phyloP scores from a whole-genome alignment of 371 early-diverging fungal genomes.

The Funneliformis caledonium region DNA sequence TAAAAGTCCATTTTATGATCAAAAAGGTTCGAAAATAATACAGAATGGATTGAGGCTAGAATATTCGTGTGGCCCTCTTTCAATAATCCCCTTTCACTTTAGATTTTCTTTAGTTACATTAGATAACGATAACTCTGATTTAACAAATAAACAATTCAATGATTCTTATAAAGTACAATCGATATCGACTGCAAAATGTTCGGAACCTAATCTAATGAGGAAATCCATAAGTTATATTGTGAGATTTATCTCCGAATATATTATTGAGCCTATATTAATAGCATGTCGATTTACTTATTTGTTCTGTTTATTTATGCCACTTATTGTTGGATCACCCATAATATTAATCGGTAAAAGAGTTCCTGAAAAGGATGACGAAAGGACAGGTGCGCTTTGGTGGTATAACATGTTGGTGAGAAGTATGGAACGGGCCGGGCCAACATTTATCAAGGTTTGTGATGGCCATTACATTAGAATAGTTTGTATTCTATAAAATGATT shows the following conservation, averaged over 20 bases:
- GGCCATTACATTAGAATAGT: neutral
- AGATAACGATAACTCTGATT: neutral
- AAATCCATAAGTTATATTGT: neutral
- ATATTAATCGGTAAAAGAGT: conserved; percentile 59
- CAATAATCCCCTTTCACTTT: neutral
- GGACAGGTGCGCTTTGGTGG: conserved; percentile 81
- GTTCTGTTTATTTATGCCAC: conserved; percentile 66
- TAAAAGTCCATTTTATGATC: neutral
- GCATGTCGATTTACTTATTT: conserved; percentile 64
- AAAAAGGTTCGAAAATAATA: neutral
- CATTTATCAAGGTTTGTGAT: conserved; percentile 82
- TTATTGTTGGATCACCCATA: conserved; percentile 59
- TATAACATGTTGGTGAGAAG: conserved; percentile 73
- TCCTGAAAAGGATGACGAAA: conserved; percentile 57
- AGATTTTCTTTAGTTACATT: neutral
- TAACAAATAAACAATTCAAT: neutral
- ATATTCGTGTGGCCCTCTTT: neutral
- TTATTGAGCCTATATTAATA: conserved; percentile 64
- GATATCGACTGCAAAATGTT: neutral
- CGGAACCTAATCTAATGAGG: neutral
- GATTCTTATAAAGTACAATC: neutral
- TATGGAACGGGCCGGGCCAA: conserved; percentile 89
- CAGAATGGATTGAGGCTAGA: neutral
- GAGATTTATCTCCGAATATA: conserved; percentile 44
- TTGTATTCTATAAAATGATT: neutral